These are phyloP conservation scores for Harringtonia aguacate DNA, from an alignment of 2,329 filamentous ascomycete genomes.

Conservation along the genomic window DNA sequence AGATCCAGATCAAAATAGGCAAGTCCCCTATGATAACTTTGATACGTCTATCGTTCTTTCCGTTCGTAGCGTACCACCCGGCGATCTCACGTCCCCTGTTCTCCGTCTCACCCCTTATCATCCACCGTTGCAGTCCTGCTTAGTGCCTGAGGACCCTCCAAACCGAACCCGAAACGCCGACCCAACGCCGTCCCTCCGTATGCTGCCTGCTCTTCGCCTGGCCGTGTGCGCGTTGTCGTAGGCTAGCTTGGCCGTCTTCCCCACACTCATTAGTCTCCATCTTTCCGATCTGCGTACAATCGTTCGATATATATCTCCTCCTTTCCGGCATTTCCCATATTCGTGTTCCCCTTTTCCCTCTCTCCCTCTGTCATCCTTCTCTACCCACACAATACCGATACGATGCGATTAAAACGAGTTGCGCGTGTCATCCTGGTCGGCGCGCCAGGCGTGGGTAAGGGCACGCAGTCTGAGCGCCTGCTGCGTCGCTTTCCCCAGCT, in stretches of 20 bases:
- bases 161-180: no score
- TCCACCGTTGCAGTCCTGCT: no score
- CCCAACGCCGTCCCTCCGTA: no score
- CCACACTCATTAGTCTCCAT: background rate
- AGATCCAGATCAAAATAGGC: no score
- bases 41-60: no score
- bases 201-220: no score
- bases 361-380: background rate
- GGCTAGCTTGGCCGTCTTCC: background rate
- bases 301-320: background rate
- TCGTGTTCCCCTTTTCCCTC: background rate
- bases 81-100: no score
- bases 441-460: constrained; percentile 94
- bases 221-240: background rate
- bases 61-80: no score
- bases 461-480: constrained; percentile 85
- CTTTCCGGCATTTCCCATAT: background rate
- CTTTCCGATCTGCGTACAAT: background rate
- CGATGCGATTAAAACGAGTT: constrained; percentile 62
- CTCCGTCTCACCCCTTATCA: no score
- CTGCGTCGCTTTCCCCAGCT: constrained; percentile 81
- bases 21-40: no score
- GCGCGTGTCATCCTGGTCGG: constrained; percentile 92
- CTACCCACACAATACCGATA: constrained; percentile 8
- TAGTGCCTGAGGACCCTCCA: no score